phyloP scores from a whole-genome alignment of 805 yeast genomes.

The Wickerhamiella sergipiensis region DNA sequence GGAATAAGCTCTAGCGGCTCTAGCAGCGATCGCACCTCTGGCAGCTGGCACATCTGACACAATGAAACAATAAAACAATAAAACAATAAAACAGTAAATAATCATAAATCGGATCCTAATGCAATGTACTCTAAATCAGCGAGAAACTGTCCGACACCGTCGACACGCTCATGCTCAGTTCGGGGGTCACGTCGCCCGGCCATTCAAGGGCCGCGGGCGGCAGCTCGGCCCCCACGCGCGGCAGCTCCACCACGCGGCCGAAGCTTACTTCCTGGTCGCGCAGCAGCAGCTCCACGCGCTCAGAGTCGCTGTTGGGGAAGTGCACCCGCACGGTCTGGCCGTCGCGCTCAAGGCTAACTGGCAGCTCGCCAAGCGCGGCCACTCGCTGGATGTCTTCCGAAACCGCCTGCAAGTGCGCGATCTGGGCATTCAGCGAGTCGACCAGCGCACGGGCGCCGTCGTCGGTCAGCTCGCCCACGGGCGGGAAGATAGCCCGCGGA shows the following conservation, averaged over 20 bases:
- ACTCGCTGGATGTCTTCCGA: conserved; percentile 33
- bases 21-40: too few relatives aligned
- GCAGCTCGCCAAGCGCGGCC: conserved; percentile 50
- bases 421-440: conserved; percentile 18
- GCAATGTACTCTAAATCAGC: neutral
- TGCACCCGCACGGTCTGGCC: conserved; percentile 35
- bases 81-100: too few relatives aligned
- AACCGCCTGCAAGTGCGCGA: conserved; percentile 27
- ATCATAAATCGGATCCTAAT: neutral
- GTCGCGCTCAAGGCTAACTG: conserved; percentile 34
- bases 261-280: conserved; percentile 45
- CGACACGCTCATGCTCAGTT: conserved; percentile 2
- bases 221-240: neutral
- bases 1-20: too few relatives aligned
- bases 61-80: too few relatives aligned
- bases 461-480: conserved; percentile 31
- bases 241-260: conserved; percentile 34
- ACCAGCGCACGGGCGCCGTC: conserved; percentile 15
- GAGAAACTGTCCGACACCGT: neutral
- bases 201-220: neutral
- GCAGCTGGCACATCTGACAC: too few relatives aligned
- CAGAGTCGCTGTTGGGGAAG: conserved; percentile 58
- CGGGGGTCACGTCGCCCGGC: conserved; percentile 2
- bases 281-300: conserved; percentile 41
- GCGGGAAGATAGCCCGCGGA: conserved; percentile 29